Evolutionary conservation across 106 monocot species (phyloP).

Genomic region (Platanthera zijinensis): DNA sequence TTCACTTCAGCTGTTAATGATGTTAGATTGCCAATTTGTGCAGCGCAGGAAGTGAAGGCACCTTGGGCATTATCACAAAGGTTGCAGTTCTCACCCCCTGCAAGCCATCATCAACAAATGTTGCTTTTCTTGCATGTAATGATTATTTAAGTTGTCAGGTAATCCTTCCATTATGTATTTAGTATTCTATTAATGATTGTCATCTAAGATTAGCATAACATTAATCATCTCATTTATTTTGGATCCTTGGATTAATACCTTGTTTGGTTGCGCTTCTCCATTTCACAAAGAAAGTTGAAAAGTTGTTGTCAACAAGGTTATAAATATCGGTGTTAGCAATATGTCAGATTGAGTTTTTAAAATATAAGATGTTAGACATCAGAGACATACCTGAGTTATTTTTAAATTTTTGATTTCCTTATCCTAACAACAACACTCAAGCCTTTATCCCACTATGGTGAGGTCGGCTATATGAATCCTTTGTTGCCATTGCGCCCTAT

Average conservation of each 20-base stretch:
- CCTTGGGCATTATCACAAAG: constrained; percentile 88
- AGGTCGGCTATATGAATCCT: too few relatives aligned
- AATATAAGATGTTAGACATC: too few relatives aligned
- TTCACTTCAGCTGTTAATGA: background rate
- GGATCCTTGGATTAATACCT: background rate
- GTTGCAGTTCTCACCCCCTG: constrained; percentile 79
- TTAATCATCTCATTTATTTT: background rate
- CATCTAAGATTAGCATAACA: background rate
- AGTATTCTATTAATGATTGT: background rate
- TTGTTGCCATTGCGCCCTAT: too few relatives aligned
- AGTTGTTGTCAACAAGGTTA: background rate
- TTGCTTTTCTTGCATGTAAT: constrained; percentile 83
- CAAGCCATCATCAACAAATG: constrained; percentile 64
- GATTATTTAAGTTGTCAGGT: constrained; percentile 93
- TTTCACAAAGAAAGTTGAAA: background rate
- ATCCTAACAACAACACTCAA: too few relatives aligned
- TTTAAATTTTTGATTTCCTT: too few relatives aligned
- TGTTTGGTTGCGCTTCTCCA: constrained; percentile 1
- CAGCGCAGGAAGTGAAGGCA: constrained; percentile 91
- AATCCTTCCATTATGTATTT: constrained; percentile 5
- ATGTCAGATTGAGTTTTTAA: too few relatives aligned
- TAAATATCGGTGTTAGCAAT: too few relatives aligned
- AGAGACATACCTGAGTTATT: too few relatives aligned
- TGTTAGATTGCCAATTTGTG: background rate
- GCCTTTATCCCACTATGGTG: too few relatives aligned